Percentiles rank a stretch among this genome's conserved stretches.
Conservation (phyloP, 208 protist genomes). For the Trypanosoma rangeli region DNA sequence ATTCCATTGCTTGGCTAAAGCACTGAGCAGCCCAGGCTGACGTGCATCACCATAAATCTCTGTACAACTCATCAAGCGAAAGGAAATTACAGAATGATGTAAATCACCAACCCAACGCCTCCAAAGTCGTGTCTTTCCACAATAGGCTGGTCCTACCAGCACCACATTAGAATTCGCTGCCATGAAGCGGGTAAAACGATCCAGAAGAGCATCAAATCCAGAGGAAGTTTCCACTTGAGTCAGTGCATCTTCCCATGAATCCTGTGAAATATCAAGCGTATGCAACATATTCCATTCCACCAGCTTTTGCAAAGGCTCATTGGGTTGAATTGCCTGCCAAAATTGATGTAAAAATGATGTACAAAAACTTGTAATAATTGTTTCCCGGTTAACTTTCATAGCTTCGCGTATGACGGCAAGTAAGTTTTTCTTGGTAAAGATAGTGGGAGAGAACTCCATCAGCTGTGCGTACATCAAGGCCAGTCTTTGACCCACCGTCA, state of each 20-base stretch:
- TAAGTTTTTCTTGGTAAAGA: constrained; percentile 55
- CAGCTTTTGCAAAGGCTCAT: constrained; percentile 35
- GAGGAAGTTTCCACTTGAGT: constrained; percentile 3
- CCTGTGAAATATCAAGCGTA: constrained; percentile 29
- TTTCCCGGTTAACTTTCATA: background rate
- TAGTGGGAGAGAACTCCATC: constrained; percentile 33
- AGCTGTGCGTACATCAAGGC: constrained; percentile 62
- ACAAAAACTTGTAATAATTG: constrained; percentile 34
- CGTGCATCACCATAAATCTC: constrained; percentile 68
- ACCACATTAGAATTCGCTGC: constrained; percentile 47
- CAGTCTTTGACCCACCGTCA: constrained; percentile 40
- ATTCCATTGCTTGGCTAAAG: constrained; percentile 33
- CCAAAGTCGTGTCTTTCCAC: constrained; percentile 75
- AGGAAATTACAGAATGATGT: constrained; percentile 48
- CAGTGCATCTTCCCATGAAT: constrained; percentile 23
- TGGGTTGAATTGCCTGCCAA: constrained; percentile 35
- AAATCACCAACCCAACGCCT: constrained; percentile 46
- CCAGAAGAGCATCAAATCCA: constrained; percentile 27
- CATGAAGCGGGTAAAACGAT: constrained; percentile 60
- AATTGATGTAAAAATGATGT: constrained; percentile 46
- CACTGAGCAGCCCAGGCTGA: constrained; percentile 40
- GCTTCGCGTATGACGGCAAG: constrained; percentile 41
- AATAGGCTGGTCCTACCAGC: constrained; percentile 65
- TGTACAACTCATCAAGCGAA: constrained; percentile 48
- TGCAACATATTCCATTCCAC: constrained; percentile 50